phyloP scores from a whole-genome alignment of 2,329 filamentous ascomycete species.

The Sclerotinia borealis region DNA sequence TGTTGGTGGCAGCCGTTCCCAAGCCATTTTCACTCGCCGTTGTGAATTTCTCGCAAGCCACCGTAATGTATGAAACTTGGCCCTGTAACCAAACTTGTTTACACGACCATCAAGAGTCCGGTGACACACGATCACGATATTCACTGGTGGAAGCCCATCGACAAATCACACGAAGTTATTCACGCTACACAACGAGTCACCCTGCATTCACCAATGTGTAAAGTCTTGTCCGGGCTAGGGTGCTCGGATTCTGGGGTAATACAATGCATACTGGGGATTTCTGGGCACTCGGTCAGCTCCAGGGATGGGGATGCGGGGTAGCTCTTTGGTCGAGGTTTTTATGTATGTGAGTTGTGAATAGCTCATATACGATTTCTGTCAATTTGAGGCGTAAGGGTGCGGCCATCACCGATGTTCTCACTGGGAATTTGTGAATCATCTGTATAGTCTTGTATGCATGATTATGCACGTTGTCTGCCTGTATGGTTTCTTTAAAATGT shows the following conservation, averaged over 20 bases:
- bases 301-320: slow-evolving; percentile 11
- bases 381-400: background rate
- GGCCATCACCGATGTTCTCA: background rate
- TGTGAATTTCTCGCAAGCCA: background rate
- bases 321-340: background rate
- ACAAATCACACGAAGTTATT: background rate
- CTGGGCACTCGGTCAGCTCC: background rate
- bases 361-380: background rate
- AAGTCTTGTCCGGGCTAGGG: background rate
- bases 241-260: background rate
- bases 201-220: background rate
- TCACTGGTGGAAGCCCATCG: background rate
- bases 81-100: background rate
- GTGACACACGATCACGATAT: slow-evolving; percentile 3
- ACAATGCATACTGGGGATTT: background rate
- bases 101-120: background rate
- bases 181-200: background rate
- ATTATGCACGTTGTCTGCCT: background rate
- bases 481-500: background rate
- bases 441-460: background rate
- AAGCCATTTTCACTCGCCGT: background rate
- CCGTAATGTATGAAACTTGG: background rate
- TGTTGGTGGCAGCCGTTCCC: background rate
- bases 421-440: background rate
- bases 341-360: background rate